Evolutionary conservation across 164 flowering plant species (phyloP), one percentile per base, ranked within the genome.

Genomic region (Piper longum): DNA sequence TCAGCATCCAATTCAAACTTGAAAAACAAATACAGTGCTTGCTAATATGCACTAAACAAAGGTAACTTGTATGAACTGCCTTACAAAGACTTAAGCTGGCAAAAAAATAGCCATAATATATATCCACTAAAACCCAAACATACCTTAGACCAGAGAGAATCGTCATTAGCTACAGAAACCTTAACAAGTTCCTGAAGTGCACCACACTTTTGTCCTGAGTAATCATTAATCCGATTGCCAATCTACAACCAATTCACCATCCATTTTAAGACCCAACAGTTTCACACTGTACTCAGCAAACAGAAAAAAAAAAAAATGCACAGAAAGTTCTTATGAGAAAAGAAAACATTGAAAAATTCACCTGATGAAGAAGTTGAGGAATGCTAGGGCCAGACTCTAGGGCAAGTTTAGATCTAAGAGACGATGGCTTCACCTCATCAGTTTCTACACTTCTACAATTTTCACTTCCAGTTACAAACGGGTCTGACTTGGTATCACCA

Each of bases 291-390:
- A 48, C 14, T 6, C 52, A 48, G 36, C 36, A 26, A 26, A 26
- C 12, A 2, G 12, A 14, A 48, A 48, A 48, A 48, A 3, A 7
- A 48, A 48, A 48, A 2, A 4, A 48, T 5, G 52, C 52, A 9
- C 14, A 14, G 3, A 48, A 48, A 48, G 52, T 48, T 14, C 12
- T 2, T 1, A 48, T 48, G 48, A 48, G 12, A 9, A 48, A 48
- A 48, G 14, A 48, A 9, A 48, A 48, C 11, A 8, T 8, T 9
- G 12, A 48, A 18, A 26, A 65, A 65, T 81, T 73, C 70, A 93
- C 98, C 80, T 78, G 63, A 67, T 90, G 96, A 71, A 93, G 91
- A 75, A 90, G 79, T 74, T 87, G 90, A 66, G 97, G 97, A 72
- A 95, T 87, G 80, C 96, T 91, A 52, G 85, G 90, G 13, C 86